Base-by-base conservation (phyloP, 2,329 filamentous ascomycete species). In the Pseudonectria buxi region DNA sequence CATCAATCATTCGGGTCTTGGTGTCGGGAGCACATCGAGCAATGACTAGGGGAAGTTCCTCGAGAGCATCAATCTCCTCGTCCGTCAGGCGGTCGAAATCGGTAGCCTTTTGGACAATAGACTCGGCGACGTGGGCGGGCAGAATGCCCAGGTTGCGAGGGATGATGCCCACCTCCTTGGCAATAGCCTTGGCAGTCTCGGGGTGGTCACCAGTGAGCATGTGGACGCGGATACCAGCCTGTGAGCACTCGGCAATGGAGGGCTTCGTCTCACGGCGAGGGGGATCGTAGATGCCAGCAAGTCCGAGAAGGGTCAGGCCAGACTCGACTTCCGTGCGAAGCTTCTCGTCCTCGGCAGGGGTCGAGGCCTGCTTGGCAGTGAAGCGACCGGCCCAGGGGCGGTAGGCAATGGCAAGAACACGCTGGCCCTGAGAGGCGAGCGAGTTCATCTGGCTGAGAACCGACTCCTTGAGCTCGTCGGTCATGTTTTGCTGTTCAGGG, bases 1-100 rank as follows among this genome's bases (percentile, higher is more conserved):
- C 86, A 48, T 89, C 85, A 33, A 94, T 89, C 86, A 94, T 94
- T 40, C 86, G 80, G 4, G 87, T 86, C 63, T 94, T 94, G 26
- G 87, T 94, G 40, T 84, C 78, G 0, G 88, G 87, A 1, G 85
- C 83, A 55, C 86, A 94, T 26, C 87, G 81, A 26, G 87, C 86
- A 41, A 94, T 81, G 7, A 94, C 87, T 1, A 90, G 68, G 3
- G 86, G 86, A 3, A 94, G 66, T 27, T 86, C 77, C 4, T 82
- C 79, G 12, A 94, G 66, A 1, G 71, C 68, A 45, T 94, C 86
- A 36, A 94, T 84, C 57, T 92, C 76, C 0, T 69, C 76, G 30
- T 92, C 83, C 0, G 74, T 75, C 44, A 94, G 69, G 43, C 78
- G 78, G 57, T 94, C 87, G 47, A 94, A 90, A 44, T 88, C 78